Base-by-base conservation (phyloP, 257 asterid species). In the Cruciata laevipes region DNA sequence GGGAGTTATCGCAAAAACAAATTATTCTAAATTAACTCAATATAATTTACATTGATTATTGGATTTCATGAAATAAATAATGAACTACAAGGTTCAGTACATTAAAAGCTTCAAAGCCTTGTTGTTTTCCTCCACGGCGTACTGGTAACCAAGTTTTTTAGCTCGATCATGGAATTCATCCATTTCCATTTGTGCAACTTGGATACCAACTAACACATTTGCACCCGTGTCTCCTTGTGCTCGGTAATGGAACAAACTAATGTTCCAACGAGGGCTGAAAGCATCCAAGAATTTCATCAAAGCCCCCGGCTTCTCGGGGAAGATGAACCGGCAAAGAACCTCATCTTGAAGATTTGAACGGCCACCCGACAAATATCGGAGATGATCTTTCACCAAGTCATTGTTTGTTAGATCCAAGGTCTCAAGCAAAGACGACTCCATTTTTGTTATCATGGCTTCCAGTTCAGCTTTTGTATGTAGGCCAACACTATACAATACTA, bases 161-260 rank as follows among this genome's bases (percentile, higher is more conserved):
- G 96, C 96, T 37, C 87, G 83, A 53, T 59, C 64, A 58, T 61
- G 73, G 71, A 93, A 93, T 82, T 88, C 96, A 10, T 77, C 84
- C 82, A 84, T 77, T 80, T 90, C 99, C 24, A 56, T 37, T 27
- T 18, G 61, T 55, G 89, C 77, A 65, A 93, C 92, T 84, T 90
- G 99, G 77, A 93, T 88, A 31, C 95, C 96, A 31, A 93, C 97
- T 66, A 93, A 71, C 81, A 94, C 99, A 74, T 90, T 94, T 69
- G 99, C 99, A 25, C 97, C 99, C 5, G 91, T 81, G 71, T 83
- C 97, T 57, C 99, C 99, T 97, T 93, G 97, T 59, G 87, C 89
- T 38, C 99, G 90, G 78, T 93, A 93, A 68, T 93, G 99, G 83
- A 93, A 93, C 83, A 93, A 83, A 71, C 92, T 93, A 71, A 93